Percentiles rank a stretch among this genome's conserved stretches.
Conservation (phyloP, 345 rosid species). For the Luvunga scandens region DNA sequence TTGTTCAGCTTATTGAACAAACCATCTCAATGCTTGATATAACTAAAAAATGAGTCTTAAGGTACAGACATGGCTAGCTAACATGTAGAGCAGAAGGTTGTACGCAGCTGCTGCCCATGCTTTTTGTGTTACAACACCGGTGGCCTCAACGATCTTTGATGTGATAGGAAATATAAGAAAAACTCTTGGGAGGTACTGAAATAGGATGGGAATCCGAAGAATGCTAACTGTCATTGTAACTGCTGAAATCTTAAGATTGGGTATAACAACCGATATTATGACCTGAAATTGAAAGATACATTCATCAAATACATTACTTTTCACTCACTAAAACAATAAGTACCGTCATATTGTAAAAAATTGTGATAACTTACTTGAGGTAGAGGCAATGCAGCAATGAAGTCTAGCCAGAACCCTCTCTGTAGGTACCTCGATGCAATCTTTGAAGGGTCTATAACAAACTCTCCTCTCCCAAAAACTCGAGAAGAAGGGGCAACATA, state of each 20-base stretch:
- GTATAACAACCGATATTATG: conserved; percentile 27
- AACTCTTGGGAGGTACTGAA: conserved; percentile 33
- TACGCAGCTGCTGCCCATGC: conserved; percentile 44
- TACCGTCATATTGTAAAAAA: neutral
- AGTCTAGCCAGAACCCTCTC: conserved; percentile 7
- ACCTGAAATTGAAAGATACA: conserved; percentile 14
- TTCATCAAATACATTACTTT: neutral
- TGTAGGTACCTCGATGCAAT: conserved; percentile 10
- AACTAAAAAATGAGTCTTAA: neutral
- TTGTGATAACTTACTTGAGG: conserved; percentile 8
- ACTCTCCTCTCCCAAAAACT: no score
- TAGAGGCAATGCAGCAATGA: conserved; percentile 16
- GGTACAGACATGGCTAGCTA: conserved; percentile 36
- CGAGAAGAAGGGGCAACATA: conserved; percentile 14
- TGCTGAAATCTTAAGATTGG: conserved; percentile 7
- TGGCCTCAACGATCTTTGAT: conserved; percentile 25
- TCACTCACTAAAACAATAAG: neutral
- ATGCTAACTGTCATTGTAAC: conserved; percentile 16
- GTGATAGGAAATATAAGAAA: conserved; percentile 26
- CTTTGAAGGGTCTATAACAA: conserved; percentile 7
- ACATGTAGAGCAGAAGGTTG: conserved; percentile 35
- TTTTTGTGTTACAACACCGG: conserved; percentile 27
- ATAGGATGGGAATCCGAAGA: conserved; percentile 20
- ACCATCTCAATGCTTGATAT: neutral
- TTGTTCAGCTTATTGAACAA: neutral